Base-by-base conservation (phyloP, 192 early-diverging fungal species). In the Diversispora epigaea region DNA sequence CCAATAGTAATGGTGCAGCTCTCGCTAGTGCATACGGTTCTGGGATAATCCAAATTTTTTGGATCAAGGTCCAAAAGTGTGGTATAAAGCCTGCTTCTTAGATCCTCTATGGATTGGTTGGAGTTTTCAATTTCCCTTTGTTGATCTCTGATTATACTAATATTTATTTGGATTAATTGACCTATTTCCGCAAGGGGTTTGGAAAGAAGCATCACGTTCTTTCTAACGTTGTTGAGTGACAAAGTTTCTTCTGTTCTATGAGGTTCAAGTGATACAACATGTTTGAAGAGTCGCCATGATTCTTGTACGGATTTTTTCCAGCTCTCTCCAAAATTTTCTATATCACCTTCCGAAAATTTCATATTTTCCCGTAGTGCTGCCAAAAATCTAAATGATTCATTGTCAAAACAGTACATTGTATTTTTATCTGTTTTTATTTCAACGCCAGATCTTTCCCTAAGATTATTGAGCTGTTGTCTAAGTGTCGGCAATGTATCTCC, bases 301-400 rank as follows among this genome's bases (percentile, higher is more conserved):
- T 80, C 75, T 14, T 76, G n/a, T 11, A 61, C 64, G 9, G 79
- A 77, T 68, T 68, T 77, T 52, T 46, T 68, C 79, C 75, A 80
- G 55, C 79, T 80, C 17, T 21, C 69, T 57, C 40, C 56, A 64
- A 60, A 80, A 45, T 55, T 71, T 49, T 67, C 63, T 63, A 68
- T 52, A 66, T 63, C 66, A 4, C 57, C 47, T 8, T 39, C 56
- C 15, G 47, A n/a, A 61, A 77, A 77, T 32, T 49, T 12, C 5
- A 77, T 67, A 61, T 65, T 65, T 39, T 73, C 60, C 15, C 63
- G 67, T 21, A 77, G 41, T 25, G 79, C 79, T 45, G 76, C 79
- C 17, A 67, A 47, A 74, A 80, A 71, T 57, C 79, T 74, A 66
- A 80, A 76, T 9, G 79, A 10, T 67, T 80, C 75, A 45, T 80